A percentile compares a stretch with the other conserved stretches of the same genome.
Conservation (phyloP, 2,329 filamentous ascomycete genomes). For the Fulvia fulva region DNA sequence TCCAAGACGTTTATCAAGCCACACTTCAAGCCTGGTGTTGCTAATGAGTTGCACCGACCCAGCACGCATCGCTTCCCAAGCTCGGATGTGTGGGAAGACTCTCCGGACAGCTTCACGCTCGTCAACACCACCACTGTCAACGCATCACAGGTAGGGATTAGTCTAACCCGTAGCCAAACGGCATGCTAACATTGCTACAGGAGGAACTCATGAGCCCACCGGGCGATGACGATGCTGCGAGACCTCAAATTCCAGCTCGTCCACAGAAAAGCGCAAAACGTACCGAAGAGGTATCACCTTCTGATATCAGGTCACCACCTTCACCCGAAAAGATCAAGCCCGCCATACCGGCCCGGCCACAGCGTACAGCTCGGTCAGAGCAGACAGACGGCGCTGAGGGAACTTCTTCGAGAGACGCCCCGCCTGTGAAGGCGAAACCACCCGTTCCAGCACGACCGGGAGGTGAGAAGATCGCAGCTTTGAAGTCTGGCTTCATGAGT, state of each 20-base stretch:
- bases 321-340: conserved; percentile 70
- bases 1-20: conserved; percentile 53
- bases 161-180: neutral
- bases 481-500: conserved; percentile 88
- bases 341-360: neutral
- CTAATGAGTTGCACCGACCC: conserved; percentile 51
- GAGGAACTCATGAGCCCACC: conserved; percentile 29
- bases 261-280: conserved; percentile 30
- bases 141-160: conserved; percentile 2
- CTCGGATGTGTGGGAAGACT: conserved; percentile 91
- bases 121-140: conserved; percentile 70
- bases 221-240: conserved; percentile 19
- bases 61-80: conserved; percentile 74
- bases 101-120: conserved; percentile 67
- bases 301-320: conserved; percentile 32
- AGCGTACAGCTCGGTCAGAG: neutral
- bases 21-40: conserved; percentile 53
- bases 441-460: conserved; percentile 72
- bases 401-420: neutral
- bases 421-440: conserved; percentile 66
- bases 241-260: conserved; percentile 30
- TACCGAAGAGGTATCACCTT: conserved; percentile 29
- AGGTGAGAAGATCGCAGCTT: conserved; percentile 81
- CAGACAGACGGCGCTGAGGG: neutral
- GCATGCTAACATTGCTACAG: conserved; percentile 18